These are phyloP conservation scores for Candida bentonensis DNA, from an alignment of 805 yeast genomes.

Conservation along the genomic window DNA sequence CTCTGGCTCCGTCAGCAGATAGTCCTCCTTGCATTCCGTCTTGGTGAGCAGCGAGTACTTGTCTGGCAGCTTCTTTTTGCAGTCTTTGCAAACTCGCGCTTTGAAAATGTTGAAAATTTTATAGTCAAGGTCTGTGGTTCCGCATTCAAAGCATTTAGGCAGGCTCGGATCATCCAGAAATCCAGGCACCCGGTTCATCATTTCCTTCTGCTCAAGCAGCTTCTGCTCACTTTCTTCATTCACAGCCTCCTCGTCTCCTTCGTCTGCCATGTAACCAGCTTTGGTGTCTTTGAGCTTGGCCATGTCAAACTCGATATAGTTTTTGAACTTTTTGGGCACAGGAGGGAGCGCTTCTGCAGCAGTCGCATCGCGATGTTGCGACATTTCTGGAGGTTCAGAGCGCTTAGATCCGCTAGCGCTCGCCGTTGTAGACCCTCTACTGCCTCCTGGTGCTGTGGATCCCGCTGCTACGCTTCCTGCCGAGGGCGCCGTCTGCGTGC, in stretches of 20 bases:
- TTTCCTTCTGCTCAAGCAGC: constrained; percentile 22
- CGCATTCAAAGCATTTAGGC: constrained; percentile 75
- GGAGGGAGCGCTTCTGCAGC: constrained; percentile 9
- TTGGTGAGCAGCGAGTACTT: constrained; percentile 85
- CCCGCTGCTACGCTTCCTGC: too few relatives aligned
- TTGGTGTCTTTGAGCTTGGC: constrained; percentile 77
- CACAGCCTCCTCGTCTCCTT: constrained; percentile 16
- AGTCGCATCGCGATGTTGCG: constrained; percentile 8
- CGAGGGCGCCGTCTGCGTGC: too few relatives aligned
- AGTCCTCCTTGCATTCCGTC: constrained; percentile 90
- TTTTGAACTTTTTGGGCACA: constrained; percentile 16
- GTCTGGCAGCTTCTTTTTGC: constrained; percentile 63
- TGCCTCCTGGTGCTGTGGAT: background rate
- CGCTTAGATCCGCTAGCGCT: too few relatives aligned
- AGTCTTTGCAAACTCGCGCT: constrained; percentile 64
- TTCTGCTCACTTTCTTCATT: constrained; percentile 14
- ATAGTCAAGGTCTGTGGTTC: constrained; percentile 66
- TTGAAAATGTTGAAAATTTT: constrained; percentile 55
- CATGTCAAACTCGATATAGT: constrained; percentile 44
- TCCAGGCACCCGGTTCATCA: constrained; percentile 9
- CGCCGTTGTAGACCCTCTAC: constrained; percentile 1
- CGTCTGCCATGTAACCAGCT: constrained; percentile 67
- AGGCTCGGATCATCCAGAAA: constrained; percentile 48
- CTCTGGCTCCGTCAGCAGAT: constrained; percentile 87
- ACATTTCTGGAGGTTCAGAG: too few relatives aligned